phyloP scores from a whole-genome alignment of 176 grass and related monocot genomes.

The Oryza glaberrima region DNA sequence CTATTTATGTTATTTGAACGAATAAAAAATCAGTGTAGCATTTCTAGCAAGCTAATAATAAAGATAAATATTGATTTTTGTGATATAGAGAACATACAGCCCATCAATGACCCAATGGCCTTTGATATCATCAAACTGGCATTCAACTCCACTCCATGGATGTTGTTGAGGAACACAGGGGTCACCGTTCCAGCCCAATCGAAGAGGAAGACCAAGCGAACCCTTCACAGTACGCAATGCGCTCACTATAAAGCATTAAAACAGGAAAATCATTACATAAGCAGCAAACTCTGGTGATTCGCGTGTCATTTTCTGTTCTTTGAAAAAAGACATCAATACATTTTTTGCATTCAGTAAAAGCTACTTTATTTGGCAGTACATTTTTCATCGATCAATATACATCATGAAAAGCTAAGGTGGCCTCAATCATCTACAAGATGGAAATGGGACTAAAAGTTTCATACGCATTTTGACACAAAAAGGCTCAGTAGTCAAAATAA shows the following conservation, averaged over 20 bases:
- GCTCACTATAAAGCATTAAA: slow-evolving; percentile 55
- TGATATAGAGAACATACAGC: slow-evolving; percentile 63
- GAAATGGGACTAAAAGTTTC: not conserved
- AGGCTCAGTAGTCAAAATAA: not conserved
- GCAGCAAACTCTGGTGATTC: not conserved
- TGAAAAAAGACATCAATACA: not conserved
- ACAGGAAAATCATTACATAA: slow-evolving; percentile 42
- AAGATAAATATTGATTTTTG: not conserved
- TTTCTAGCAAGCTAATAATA: slow-evolving; percentile 10
- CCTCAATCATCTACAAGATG: not conserved
- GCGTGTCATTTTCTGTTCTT: not conserved
- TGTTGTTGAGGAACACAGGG: slow-evolving; percentile 96
- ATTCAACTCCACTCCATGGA: slow-evolving; percentile 96
- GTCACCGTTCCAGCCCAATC: slow-evolving; percentile 97
- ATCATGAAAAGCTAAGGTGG: slow-evolving; percentile 7
- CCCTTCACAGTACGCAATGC: slow-evolving; percentile 66
- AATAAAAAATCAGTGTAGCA: slow-evolving; percentile 1
- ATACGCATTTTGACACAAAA: not conserved
- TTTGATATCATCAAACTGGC: slow-evolving; percentile 72
- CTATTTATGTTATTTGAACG: slow-evolving; percentile 6
- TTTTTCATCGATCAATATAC: slow-evolving; percentile 17
- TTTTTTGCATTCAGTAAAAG: slow-evolving; percentile 19
- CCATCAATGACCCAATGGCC: slow-evolving; percentile 85
- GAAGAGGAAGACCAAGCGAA: slow-evolving; percentile 80
- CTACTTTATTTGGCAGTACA: slow-evolving; percentile 1